Evolutionary conservation across 2,329 filamentous ascomycete species (phyloP).

Genomic region (Lecanicillium sp.): DNA sequence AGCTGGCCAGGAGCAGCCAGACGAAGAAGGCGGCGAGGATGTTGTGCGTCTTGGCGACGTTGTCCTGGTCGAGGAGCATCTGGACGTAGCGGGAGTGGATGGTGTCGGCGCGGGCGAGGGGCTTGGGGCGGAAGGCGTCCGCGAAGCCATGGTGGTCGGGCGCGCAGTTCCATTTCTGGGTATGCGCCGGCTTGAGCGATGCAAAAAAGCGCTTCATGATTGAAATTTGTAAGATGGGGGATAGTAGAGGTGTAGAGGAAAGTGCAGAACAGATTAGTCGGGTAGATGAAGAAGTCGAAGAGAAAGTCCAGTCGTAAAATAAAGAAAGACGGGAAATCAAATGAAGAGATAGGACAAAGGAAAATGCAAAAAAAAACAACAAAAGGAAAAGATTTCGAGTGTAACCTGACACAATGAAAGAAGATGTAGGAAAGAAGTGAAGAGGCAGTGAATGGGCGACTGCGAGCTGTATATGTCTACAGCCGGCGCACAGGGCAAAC

Average conservation of each 20-base stretch:
- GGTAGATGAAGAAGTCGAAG: neutral
- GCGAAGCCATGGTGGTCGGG: slow-evolving; percentile 1
- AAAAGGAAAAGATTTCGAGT: slow-evolving; percentile 4
- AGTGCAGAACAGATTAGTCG: neutral
- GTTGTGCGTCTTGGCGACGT: slow-evolving; percentile 41
- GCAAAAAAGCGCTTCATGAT: slow-evolving; percentile 1
- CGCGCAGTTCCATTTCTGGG: slow-evolving; percentile 8
- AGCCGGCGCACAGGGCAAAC: neutral
- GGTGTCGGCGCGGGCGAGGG: slow-evolving; percentile 19
- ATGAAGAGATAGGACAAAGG: neutral
- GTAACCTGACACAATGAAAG: neutral
- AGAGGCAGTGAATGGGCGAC: neutral
- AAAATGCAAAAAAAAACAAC: slow-evolving; percentile 2
- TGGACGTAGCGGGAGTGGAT: slow-evolving; percentile 34
- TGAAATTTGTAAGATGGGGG: too few relatives aligned
- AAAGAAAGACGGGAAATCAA: neutral
- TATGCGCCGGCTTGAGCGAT: neutral
- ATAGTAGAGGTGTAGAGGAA: neutral
- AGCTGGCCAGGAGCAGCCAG: slow-evolving; percentile 47
- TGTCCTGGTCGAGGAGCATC: slow-evolving; percentile 43
- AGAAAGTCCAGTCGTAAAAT: neutral
- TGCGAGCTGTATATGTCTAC: neutral
- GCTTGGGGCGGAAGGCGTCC: slow-evolving; percentile 9
- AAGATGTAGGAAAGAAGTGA: neutral
- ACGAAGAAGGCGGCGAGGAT: slow-evolving; percentile 33